phyloP scores from a whole-genome alignment of 441 rosid species.

The Euphorbia celastroides region DNA sequence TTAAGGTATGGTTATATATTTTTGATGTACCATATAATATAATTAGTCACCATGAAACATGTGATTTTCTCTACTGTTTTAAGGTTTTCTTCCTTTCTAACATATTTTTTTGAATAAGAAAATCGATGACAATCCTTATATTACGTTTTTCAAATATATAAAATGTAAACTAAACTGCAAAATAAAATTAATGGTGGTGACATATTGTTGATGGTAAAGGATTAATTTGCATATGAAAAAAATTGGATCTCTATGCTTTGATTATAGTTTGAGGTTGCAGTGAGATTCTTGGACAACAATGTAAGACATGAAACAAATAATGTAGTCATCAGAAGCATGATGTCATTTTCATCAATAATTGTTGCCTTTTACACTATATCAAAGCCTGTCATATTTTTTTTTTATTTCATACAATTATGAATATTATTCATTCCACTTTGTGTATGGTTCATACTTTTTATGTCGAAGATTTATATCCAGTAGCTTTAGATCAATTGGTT shows the following conservation, averaged over 20 bases:
- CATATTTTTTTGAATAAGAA: too few relatives aligned
- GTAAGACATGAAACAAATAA: slow-evolving; percentile 22
- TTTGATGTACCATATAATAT: background rate
- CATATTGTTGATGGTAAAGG: background rate
- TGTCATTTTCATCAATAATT: background rate
- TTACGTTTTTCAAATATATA: background rate
- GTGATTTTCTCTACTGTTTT: background rate
- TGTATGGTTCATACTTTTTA: too few relatives aligned
- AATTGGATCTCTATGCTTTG: background rate
- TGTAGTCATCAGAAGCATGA: slow-evolving; percentile 12
- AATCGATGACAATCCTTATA: background rate
- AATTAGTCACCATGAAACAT: too few relatives aligned
- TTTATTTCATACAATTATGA: too few relatives aligned
- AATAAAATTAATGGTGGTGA: background rate
- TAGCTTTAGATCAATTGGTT: too few relatives aligned
- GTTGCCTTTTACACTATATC: background rate
- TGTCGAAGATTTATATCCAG: too few relatives aligned
- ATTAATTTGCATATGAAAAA: background rate
- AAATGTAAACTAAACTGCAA: background rate
- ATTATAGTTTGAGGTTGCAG: too few relatives aligned
- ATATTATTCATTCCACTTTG: too few relatives aligned
- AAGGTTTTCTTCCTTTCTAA: too few relatives aligned
- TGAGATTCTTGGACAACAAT: slow-evolving; percentile 30
- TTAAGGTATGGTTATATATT: background rate
- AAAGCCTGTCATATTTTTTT: background rate